A percentile compares a stretch with the other conserved stretches of the same genome.
Conservation (phyloP, 75 land plant species). For the Pinus taeda region DNA sequence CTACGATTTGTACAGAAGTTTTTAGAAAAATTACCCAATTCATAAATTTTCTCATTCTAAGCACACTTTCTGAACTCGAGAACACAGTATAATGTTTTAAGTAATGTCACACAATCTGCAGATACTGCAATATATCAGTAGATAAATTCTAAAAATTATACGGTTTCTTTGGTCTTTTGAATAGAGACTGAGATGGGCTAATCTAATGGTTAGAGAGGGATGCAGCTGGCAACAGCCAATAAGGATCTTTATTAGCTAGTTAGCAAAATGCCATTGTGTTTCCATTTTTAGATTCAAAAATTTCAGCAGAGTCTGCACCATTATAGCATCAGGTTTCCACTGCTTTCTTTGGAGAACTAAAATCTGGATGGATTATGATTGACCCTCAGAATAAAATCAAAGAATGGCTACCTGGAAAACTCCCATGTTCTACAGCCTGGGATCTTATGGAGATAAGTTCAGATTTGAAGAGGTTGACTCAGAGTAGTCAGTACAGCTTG, state of each 20-base stretch:
- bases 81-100: background rate
- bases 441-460: too few relatives aligned
- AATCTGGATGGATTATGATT: background rate
- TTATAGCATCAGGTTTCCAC: background rate
- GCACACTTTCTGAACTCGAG: background rate
- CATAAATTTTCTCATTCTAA: too few relatives aligned
- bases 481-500: too few relatives aligned
- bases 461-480: too few relatives aligned
- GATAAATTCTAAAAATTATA: background rate
- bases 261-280: background rate
- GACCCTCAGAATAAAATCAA: background rate
- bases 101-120: background rate
- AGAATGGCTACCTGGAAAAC: background rate
- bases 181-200: background rate
- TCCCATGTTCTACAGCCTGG: background rate
- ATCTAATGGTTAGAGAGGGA: background rate
- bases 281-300: background rate
- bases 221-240: background rate
- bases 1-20: too few relatives aligned
- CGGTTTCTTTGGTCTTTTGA: background rate
- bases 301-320: background rate
- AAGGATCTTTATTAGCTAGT: too few relatives aligned
- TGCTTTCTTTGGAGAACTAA: background rate
- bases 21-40: too few relatives aligned
- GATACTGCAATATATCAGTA: background rate